phyloP scores from a whole-genome alignment of 306 rosid genomes.

The Nissolia schottii region DNA sequence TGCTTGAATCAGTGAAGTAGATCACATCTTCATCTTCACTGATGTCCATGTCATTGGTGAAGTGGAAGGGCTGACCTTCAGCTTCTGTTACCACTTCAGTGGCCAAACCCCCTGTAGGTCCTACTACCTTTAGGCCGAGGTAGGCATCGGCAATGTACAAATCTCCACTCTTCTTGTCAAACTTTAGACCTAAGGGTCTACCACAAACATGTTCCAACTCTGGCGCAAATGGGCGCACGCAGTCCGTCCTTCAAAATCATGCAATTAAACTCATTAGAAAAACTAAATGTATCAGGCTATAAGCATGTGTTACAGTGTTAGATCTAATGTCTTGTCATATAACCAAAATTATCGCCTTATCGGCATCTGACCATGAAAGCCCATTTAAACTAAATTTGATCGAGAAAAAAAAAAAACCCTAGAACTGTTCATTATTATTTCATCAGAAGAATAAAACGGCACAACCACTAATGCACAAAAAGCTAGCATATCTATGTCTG shows the following conservation, averaged over 20 bases:
- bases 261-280: constrained; percentile 3
- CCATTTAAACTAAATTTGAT: background rate
- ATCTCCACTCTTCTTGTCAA: constrained; percentile 73
- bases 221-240: constrained; percentile 70
- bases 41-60: constrained; percentile 84
- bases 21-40: constrained; percentile 62
- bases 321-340: background rate
- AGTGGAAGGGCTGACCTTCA: constrained; percentile 65
- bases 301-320: constrained; percentile 10
- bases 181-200: constrained; percentile 78
- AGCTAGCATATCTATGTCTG: background rate
- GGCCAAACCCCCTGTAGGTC: constrained; percentile 82
- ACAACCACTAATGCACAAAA: background rate
- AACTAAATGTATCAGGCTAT: background rate
- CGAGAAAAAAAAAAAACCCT: background rate
- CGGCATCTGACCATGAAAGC: background rate
- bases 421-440: background rate
- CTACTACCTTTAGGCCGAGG: constrained; percentile 79
- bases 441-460: background rate
- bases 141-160: constrained; percentile 90
- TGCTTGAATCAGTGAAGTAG: constrained; percentile 83
- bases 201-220: constrained; percentile 91
- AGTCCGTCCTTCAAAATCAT: constrained; percentile 50
- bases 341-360: background rate
- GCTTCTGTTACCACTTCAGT: constrained; percentile 55